Percentiles rank a stretch among this genome's conserved stretches.
Conservation (phyloP, 75 land plant genomes). For the Selaginella moellendorffii region DNA sequence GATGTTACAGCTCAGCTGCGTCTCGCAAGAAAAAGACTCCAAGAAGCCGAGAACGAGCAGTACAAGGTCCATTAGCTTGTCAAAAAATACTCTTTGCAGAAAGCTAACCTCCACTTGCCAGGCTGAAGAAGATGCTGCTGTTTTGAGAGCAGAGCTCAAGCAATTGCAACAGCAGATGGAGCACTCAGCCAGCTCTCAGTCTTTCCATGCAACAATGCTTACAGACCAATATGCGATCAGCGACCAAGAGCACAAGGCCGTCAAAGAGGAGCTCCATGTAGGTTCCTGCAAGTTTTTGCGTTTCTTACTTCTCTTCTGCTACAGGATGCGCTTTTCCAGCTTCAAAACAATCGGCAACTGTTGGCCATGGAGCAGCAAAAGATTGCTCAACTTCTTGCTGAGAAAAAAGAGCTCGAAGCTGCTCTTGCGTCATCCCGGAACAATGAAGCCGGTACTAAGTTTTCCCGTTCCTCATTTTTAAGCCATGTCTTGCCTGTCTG, state of each 20-base stretch:
- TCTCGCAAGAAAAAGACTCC: constrained; percentile 22
- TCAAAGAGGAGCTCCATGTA: constrained; percentile 25
- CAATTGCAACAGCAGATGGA: constrained; percentile 19
- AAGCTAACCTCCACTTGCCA: background rate
- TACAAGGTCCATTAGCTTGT: constrained; percentile 20
- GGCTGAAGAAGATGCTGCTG: constrained; percentile 34
- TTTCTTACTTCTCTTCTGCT: background rate
- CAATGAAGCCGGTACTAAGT: background rate
- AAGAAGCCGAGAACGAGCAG: constrained; percentile 37
- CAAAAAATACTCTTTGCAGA: background rate
- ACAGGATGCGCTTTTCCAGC: constrained; percentile 9
- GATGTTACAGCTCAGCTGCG: constrained; percentile 27
- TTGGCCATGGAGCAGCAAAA: constrained; percentile 21
- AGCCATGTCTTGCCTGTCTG: background rate
- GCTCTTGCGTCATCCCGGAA: constrained; percentile 1
- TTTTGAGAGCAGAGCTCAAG: constrained; percentile 25
- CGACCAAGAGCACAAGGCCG: constrained; percentile 15
- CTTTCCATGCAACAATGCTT: constrained; percentile 5
- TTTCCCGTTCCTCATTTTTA: background rate
- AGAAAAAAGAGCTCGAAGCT: background rate
- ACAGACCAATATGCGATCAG: constrained; percentile 14
- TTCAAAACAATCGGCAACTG: constrained; percentile 25
- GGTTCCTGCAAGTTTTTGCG: background rate
- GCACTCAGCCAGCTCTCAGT: constrained; percentile 8
- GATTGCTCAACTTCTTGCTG: constrained; percentile 9